Conservation (phyloP, 352 stramenopile species). For the Globisporangium paroecandrum region DNA sequence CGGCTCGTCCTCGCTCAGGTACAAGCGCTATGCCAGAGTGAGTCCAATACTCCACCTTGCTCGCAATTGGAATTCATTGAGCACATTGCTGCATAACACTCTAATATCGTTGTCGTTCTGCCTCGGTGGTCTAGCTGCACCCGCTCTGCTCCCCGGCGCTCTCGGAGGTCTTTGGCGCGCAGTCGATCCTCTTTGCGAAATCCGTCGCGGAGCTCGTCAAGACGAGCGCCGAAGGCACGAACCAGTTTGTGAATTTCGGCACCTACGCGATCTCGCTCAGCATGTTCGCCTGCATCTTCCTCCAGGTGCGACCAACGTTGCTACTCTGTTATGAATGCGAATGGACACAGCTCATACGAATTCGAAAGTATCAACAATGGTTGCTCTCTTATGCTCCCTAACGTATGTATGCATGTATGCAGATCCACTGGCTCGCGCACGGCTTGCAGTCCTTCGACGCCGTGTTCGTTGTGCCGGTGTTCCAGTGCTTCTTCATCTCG, state of each 20-base stretch:
- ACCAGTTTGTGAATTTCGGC: conserved; percentile 66
- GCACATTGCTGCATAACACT: too few relatives aligned
- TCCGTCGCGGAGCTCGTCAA: conserved; percentile 81
- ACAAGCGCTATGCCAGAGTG: conserved; percentile 50
- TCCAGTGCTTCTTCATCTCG: conserved; percentile 91
- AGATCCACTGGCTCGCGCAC: conserved; percentile 86
- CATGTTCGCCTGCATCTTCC: conserved; percentile 80
- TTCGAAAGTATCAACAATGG: neutral
- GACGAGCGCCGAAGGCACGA: conserved; percentile 63
- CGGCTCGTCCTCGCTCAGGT: conserved; percentile 39
- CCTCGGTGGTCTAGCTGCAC: conserved; percentile 31
- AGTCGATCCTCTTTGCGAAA: conserved; percentile 84
- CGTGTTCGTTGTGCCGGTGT: conserved; percentile 81
- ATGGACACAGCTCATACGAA: neutral
- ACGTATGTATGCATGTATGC: neutral
- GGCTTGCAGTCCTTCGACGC: conserved; percentile 84
- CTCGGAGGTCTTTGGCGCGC: conserved; percentile 71
- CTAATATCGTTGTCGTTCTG: neutral
- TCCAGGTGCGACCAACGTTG: conserved; percentile 41
- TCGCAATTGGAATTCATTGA: neutral
- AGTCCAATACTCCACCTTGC: neutral
- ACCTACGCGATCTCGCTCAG: conserved; percentile 77
- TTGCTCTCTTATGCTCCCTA: neutral
- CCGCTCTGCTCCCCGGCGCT: conserved; percentile 69
- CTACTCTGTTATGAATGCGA: neutral